phyloP scores from a whole-genome alignment of 2,329 filamentous ascomycete genomes.

The Aspergillus costaricaensis region DNA sequence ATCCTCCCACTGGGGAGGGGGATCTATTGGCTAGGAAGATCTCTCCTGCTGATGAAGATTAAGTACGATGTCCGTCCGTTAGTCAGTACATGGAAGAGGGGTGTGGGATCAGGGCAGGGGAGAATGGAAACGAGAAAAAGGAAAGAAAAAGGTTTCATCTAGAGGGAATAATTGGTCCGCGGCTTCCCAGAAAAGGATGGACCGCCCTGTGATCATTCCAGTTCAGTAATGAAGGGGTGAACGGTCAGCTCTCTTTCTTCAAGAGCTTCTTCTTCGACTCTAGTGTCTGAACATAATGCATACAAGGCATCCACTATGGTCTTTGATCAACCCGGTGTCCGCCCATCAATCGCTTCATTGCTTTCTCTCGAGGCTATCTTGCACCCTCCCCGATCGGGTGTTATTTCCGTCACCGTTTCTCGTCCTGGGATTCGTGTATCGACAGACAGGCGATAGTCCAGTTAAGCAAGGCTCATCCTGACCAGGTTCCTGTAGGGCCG shows the following conservation, averaged over 20 bases:
- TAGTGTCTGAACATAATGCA: not conserved
- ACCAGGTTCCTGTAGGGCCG: constrained; percentile 3
- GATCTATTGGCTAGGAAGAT: constrained; percentile 14
- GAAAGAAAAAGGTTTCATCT: constrained; percentile 3
- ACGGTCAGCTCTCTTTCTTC: not conserved
- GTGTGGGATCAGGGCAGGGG: not conserved
- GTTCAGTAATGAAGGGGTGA: constrained; percentile 24
- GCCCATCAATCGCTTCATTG: not conserved
- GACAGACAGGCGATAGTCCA: not conserved
- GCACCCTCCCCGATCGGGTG: not conserved
- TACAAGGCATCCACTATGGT: not conserved
- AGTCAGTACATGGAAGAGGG: not conserved
- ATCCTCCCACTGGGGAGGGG: constrained; percentile 5
- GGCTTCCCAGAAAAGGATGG: constrained; percentile 14
- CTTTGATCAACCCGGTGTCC: no score
- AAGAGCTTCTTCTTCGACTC: not conserved
- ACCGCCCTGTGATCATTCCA: constrained; percentile 21
- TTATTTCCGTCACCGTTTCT: not conserved
- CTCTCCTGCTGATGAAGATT: constrained; percentile 8
- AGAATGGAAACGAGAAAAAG: constrained; percentile 8
- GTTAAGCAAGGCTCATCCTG: constrained; percentile 2
- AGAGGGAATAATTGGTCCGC: constrained; percentile 19
- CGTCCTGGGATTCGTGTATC: not conserved
- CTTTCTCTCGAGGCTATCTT: not conserved
- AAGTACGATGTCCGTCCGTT: not conserved